Base-by-base conservation (phyloP, 140 eudicot species). In the Oenanthe javanica region DNA sequence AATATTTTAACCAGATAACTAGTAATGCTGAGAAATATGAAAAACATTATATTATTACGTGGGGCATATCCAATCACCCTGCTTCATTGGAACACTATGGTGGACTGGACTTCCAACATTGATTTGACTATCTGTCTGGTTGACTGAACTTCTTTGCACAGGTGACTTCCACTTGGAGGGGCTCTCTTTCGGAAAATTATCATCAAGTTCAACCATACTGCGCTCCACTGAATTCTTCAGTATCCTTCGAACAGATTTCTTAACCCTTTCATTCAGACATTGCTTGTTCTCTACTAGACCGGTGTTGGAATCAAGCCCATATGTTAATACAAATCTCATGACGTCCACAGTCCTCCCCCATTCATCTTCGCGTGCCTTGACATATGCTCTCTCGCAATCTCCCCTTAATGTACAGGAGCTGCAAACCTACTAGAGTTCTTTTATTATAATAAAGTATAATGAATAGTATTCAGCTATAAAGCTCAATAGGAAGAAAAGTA, bases 361-460 rank as follows among this genome's bases (percentile, higher is more conserved):
- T 87, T 91, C 91, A 80, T 82, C 80, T 55, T 84, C 85, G 31
- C 85, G 89, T 27, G 91, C 90, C 81, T 83, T 88, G 46, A 88
- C 83, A 84, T 82, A 87, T 2, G 97, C 98, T 78, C 95, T 84
- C 79, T 91, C 92, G 49, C 98, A 93, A 54, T 87, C 84, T 83
- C 97, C 97, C 82, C 93, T 89, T 46, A 93, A 83, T 81, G 48
- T 82, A 89, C 98, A 93, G 45, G 93, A 84, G 89, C 92, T 87
- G 84, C 98, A 93, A 80, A 88, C 95, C 98, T 93, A 88, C 82
- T 46, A 83, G 85, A 69, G 51, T 81, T 70, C 50, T 45, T 21
- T 55, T 49, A 5, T 42, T 81, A 59, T 81, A 73, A 59, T 47
- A 63, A 18, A 77, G 13, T 9, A 16, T 19, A 45, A 21, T 21